phyloP scores from a whole-genome alignment of 371 early-diverging fungal species.

The Mucor piriformis region DNA sequence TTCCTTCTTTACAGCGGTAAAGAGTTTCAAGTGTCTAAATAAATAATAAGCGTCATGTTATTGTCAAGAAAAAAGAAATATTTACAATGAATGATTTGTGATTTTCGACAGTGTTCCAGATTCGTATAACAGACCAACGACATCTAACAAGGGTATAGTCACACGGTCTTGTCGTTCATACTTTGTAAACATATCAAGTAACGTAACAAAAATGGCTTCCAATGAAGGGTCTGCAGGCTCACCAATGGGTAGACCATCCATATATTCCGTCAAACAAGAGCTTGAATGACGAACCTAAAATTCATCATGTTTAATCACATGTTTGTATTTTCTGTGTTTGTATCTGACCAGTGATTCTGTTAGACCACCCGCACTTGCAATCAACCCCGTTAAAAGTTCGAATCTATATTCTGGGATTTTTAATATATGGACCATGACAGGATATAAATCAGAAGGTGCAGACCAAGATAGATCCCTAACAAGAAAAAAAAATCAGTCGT shows the following conservation, averaged over 20 bases:
- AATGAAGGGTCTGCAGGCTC: conserved; percentile 17
- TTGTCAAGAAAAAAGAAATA: neutral
- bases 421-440: conserved; percentile 63
- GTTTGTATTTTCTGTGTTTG: neutral
- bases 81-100: conserved; percentile 41
- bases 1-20: conserved; percentile 37
- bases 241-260: conserved; percentile 43
- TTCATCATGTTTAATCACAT: neutral
- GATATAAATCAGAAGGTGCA: conserved; percentile 68
- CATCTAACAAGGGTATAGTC: conserved; percentile 67
- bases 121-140: conserved; percentile 67
- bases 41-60: neutral
- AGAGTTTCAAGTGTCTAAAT: conserved; percentile 37
- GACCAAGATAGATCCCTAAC: conserved; percentile 64
- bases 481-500: conserved; percentile 4
- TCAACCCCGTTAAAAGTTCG: conserved; percentile 68
- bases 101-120: conserved; percentile 51
- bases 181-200: conserved; percentile 47
- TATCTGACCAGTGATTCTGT: conserved; percentile 74
- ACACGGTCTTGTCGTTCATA: conserved; percentile 68
- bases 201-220: conserved; percentile 35
- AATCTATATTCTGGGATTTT: conserved; percentile 56
- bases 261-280: conserved; percentile 63
- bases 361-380: conserved; percentile 80
- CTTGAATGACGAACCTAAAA: conserved; percentile 73